phyloP scores from a whole-genome alignment of 2,329 filamentous ascomycete species.

The Cladorrhinum sp. region DNA sequence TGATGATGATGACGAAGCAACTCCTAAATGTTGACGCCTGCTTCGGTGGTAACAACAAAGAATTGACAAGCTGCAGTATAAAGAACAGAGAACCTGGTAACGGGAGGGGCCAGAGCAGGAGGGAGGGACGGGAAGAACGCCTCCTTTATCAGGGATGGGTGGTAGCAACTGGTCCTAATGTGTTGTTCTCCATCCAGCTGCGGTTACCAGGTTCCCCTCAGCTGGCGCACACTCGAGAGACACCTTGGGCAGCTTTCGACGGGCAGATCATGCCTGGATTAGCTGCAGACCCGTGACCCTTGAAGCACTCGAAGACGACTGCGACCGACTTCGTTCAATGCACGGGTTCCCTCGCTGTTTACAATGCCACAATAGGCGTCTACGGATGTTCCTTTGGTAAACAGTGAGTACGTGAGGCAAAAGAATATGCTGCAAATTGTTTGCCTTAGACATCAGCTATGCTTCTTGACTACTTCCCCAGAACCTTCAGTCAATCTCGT shows the following conservation, averaged over 20 bases:
- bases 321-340: background rate
- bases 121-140: slow-evolving; percentile 15
- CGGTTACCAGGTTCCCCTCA: too few relatives aligned
- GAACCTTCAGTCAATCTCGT: too few relatives aligned
- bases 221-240: background rate
- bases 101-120: slow-evolving; percentile 10
- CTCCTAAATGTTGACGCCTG: background rate
- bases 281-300: background rate
- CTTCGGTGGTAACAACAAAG: background rate
- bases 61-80: background rate
- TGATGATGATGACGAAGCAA: background rate
- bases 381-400: too few relatives aligned
- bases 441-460: too few relatives aligned
- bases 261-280: background rate
- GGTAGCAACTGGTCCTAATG: background rate
- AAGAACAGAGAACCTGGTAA: slow-evolving; percentile 18
- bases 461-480: too few relatives aligned
- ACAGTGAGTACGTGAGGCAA: too few relatives aligned
- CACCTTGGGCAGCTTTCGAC: background rate
- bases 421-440: too few relatives aligned
- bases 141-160: slow-evolving; percentile 22
- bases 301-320: background rate
- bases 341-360: too few relatives aligned
- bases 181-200: background rate
- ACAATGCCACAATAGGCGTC: too few relatives aligned